Conservation (phyloP, 1,284 basidiomycete species). For the Calocybe gambosa region DNA sequence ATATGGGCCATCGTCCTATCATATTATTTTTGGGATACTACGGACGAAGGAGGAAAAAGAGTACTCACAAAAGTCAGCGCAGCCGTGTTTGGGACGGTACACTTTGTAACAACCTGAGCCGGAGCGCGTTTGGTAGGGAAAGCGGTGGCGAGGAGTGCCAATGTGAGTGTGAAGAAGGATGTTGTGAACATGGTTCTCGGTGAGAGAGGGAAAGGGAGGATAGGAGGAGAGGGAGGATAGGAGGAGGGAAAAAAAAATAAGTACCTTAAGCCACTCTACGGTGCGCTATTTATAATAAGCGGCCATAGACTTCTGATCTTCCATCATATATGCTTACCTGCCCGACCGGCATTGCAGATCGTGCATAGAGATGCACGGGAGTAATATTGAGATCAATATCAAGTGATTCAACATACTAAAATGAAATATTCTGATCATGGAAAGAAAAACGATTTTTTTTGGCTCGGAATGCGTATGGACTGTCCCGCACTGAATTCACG, state of each 20-base stretch:
- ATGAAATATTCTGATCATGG: too few relatives aligned
- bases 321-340: too few relatives aligned
- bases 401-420: too few relatives aligned
- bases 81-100: conserved; percentile 29
- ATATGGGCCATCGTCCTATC: conserved; percentile 17
- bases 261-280: neutral
- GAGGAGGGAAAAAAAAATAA: neutral
- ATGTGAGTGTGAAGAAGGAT: neutral
- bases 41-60: neutral
- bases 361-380: too few relatives aligned
- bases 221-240: neutral
- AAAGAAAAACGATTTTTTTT: too few relatives aligned
- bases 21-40: too few relatives aligned
- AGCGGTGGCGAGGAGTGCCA: conserved; percentile 8
- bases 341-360: too few relatives aligned
- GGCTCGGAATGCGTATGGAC: too few relatives aligned
- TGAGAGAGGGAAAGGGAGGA: neutral
- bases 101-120: conserved; percentile 28
- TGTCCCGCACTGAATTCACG: too few relatives aligned
- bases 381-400: too few relatives aligned
- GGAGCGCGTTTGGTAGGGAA: conserved; percentile 5
- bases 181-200: neutral
- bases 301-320: too few relatives aligned
- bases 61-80: conserved; percentile 35
- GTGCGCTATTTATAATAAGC: too few relatives aligned